phyloP scores from a whole-genome alignment of 495 filamentous ascomycete species.

The Xanthoparmelia taractica region DNA sequence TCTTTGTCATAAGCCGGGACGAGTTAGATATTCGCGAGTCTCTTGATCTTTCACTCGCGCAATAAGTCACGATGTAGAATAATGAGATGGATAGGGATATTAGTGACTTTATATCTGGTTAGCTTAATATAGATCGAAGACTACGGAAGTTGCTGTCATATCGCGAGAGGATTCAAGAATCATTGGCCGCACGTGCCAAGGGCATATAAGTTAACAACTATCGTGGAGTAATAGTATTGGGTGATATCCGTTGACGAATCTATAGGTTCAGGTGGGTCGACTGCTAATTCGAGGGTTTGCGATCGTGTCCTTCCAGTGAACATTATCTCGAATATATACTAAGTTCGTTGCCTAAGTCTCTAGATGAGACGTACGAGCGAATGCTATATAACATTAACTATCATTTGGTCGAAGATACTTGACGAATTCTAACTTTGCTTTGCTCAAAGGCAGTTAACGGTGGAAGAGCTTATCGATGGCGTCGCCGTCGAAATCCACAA shows the following conservation, averaged over 20 bases:
- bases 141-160: conserved; percentile 28
- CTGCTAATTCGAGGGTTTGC: conserved; percentile 32
- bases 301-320: conserved; percentile 23
- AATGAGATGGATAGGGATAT: conserved; percentile 30
- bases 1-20: conserved; percentile 37
- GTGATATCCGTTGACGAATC: conserved; percentile 6
- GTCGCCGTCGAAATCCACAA: conserved; percentile 29
- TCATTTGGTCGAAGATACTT: conserved; percentile 28
- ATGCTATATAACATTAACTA: conserved; percentile 30
- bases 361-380: conserved; percentile 35
- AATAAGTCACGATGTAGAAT: conserved; percentile 29
- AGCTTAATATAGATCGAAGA: conserved; percentile 27
- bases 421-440: conserved; percentile 33
- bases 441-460: conserved; percentile 28
- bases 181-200: conserved; percentile 26
- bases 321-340: conserved; percentile 30
- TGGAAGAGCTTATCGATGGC: conserved; percentile 31
- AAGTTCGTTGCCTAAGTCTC: conserved; percentile 29
- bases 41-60: conserved; percentile 19
- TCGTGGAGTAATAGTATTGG: not conserved
- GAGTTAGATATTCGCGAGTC: conserved; percentile 33
- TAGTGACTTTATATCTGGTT: conserved; percentile 27
- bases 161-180: conserved; percentile 28
- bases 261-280: conserved; percentile 37
- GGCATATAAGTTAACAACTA: conserved; percentile 31